phyloP scores from a whole-genome alignment of 148 eudicot genomes.

The Silene uniflora region DNA sequence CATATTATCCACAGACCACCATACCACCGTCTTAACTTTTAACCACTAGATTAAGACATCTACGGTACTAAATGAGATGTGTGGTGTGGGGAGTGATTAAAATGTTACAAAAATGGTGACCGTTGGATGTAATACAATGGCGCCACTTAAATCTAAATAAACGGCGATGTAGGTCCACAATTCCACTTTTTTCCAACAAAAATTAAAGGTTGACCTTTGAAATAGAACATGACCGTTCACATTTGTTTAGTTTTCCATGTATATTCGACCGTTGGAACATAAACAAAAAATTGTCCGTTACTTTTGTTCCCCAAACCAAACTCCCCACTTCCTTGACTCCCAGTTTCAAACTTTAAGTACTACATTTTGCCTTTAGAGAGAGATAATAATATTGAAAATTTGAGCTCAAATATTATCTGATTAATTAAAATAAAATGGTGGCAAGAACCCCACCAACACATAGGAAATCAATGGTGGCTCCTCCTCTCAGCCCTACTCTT shows the following conservation, averaged over 20 bases:
- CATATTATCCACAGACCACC: too few species aligned
- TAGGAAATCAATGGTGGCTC: constrained; percentile 47
- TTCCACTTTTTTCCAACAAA: background rate
- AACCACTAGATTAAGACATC: too few species aligned
- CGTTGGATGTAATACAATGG: background rate
- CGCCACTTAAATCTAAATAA: constrained; percentile 21
- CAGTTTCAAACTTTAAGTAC: constrained; percentile 10
- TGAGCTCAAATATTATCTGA: too few species aligned
- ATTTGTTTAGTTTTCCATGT: background rate
- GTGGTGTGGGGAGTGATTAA: too few species aligned
- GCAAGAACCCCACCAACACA: constrained; percentile 83
- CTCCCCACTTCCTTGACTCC: constrained; percentile 16
- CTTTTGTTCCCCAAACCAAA: constrained; percentile 1
- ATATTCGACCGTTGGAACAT: constrained; percentile 32
- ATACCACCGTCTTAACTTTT: too few species aligned
- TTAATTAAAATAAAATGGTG: too few species aligned
- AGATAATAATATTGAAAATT: constrained; percentile 4
- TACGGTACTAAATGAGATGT: too few species aligned
- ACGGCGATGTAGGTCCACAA: constrained; percentile 11
- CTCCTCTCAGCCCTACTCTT: constrained; percentile 71
- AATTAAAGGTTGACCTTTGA: background rate
- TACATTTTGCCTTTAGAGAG: constrained; percentile 7
- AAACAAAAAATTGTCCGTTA: constrained; percentile 27
- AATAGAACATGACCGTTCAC: background rate
- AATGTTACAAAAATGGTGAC: too few species aligned